Evolutionary conservation across 2,329 filamentous ascomycete genomes (phyloP), one percentile per base, ranked within the genome.

Genomic region (Tolypocladium nubicola): DNA sequence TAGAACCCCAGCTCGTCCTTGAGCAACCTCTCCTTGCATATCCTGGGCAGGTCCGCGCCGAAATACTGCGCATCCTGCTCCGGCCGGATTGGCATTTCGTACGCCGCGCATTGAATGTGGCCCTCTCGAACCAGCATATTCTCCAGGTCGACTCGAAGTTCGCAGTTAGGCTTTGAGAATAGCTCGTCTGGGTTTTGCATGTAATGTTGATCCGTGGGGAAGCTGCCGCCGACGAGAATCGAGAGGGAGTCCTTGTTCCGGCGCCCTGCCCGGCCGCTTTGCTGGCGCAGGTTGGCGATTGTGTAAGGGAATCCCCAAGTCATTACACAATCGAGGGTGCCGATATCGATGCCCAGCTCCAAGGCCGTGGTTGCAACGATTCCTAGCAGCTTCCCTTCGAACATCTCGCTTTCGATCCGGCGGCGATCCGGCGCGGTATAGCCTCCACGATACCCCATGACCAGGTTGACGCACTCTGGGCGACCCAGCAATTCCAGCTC

Each of bases 141-240:
- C 52, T 87, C 80, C n/a, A 99, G 76, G 68, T 99, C 94, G 5
- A 97, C 88, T 67, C 94, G 91, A 2, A 97, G 76, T 69, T 90
- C 88, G 62, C 86, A 89, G 62, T 97, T 96, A 0, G 92, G 91
- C 65, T 90, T 90, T 0, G 89, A 94, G 71, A 97, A 93, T 30
- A 99, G 87, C 70, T 96, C 90, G 60, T 94, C 87, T 0, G 94
- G 94, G 62, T 97, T 96, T 60, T 89, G 85, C 94, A 99, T 99
- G 71, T 95, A 99, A 68, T 95, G 86, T 68, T 99, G 94, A 68
- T 99, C 94, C 0, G 90, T 90, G 3, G 92, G 86, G 63, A 94
- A 96, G 61, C 85, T 85, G 67, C 97, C 92, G 2, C 92, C 94
- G 0, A 99, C 84, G 1, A 99, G 76, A 2, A 99, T 84, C 0